Conservation (phyloP, 1,284 basidiomycete species). For the Cryptococcus maquisensis region DNA sequence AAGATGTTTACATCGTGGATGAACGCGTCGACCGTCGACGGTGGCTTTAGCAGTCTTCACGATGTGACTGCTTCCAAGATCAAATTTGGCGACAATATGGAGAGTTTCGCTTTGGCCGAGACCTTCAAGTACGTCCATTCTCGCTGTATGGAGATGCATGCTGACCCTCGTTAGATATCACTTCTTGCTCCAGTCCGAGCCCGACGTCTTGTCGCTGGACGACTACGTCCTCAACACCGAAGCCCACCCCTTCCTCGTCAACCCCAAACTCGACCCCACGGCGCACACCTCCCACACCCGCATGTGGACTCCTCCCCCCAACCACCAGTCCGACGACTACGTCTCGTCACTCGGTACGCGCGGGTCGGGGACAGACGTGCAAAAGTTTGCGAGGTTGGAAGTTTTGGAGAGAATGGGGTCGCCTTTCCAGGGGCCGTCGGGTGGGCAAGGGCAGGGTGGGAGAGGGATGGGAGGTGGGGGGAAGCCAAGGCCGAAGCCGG, state of each 20-base stretch:
- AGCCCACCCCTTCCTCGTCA: slow-evolving; percentile 46
- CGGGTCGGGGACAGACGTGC: slow-evolving; percentile 43
- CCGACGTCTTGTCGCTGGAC: slow-evolving; percentile 54
- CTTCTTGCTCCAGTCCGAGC: slow-evolving; percentile 53
- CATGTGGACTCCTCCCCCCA: slow-evolving; percentile 18
- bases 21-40: slow-evolving; percentile 42
- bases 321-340: not conserved
- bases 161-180: slow-evolving; percentile 40
- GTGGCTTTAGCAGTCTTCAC: slow-evolving; percentile 48
- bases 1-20: slow-evolving; percentile 58
- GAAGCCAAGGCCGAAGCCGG: too few relatives aligned
- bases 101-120: slow-evolving; percentile 56
- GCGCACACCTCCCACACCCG: slow-evolving; percentile 22
- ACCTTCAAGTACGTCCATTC: slow-evolving; percentile 50
- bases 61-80: slow-evolving; percentile 51
- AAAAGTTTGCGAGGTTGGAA: slow-evolving; percentile 37
- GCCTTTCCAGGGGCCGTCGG: slow-evolving; percentile 1
- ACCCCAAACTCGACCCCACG: slow-evolving; percentile 23
- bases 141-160: not conserved
- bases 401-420: slow-evolving; percentile 11
- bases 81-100: slow-evolving; percentile 46
- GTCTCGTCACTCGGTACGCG: slow-evolving; percentile 26
- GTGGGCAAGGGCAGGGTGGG: not conserved
- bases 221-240: slow-evolving; percentile 57
- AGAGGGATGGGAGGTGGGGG: not conserved